Percentiles rank a stretch among this genome's conserved stretches.
Conservation (phyloP, 2,329 filamentous ascomycete genomes). For the Penicillium psychrosexuale region DNA sequence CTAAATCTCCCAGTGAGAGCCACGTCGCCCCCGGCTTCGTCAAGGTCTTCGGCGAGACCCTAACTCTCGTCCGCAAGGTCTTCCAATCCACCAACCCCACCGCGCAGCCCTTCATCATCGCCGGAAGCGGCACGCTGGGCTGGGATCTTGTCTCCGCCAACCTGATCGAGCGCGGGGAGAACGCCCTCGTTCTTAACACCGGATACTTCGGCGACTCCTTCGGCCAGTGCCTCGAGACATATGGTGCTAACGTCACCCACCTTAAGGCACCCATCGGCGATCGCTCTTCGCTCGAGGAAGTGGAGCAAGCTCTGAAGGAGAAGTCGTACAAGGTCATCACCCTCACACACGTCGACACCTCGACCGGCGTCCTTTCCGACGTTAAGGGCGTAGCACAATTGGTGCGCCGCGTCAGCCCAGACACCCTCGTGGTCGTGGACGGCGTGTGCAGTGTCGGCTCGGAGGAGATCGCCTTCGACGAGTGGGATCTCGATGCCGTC, state of each 20-base stretch:
- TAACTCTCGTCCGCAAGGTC: conserved; percentile 83
- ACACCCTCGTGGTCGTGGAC: conserved; percentile 89
- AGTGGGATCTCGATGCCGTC: conserved; percentile 88
- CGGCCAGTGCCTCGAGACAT: conserved; percentile 84
- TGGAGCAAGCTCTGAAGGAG: conserved; percentile 82
- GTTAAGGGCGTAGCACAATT: conserved; percentile 78
- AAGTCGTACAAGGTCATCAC: conserved; percentile 94
- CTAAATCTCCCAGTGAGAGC: conserved; percentile 65
- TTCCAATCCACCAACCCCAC: conserved; percentile 83
- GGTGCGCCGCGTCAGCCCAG: conserved; percentile 80
- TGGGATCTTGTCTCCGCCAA: conserved; percentile 98
- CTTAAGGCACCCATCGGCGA: conserved; percentile 85
- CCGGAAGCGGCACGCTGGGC: conserved; percentile 89
- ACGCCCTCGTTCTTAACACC: conserved; percentile 88
- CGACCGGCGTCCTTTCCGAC: conserved; percentile 91
- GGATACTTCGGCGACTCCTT: conserved; percentile 98
- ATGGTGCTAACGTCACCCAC: conserved; percentile 86
- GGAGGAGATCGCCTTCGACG: conserved; percentile 94
- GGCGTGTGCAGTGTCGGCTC: conserved; percentile 95
- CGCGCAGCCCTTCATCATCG: conserved; percentile 88
- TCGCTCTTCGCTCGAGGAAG: conserved; percentile 77
- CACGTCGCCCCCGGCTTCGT: conserved; percentile 90
- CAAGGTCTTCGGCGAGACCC: conserved; percentile 82
- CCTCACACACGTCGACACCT: conserved; percentile 96
- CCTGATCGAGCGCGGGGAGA: conserved; percentile 81